Conservation (phyloP, 352 stramenopile genomes). For the Pythium aristosporum region DNA sequence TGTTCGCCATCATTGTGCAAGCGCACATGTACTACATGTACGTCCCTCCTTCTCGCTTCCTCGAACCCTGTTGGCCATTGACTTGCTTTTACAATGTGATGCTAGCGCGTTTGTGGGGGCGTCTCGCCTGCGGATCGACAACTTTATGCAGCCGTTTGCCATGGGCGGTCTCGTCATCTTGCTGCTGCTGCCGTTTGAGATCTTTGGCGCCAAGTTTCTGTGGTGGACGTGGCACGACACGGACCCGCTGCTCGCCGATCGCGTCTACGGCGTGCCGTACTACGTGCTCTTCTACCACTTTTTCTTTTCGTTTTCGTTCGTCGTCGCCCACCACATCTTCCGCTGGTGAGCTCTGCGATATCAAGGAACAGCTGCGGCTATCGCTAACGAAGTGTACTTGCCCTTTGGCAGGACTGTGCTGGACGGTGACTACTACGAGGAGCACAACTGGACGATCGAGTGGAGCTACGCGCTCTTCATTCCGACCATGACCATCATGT, state of each 20-base stretch:
- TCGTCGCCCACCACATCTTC: slow-evolving; percentile 53
- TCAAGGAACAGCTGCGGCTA: not conserved
- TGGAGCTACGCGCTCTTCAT: slow-evolving; percentile 65
- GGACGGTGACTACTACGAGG: slow-evolving; percentile 59
- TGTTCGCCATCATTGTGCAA: slow-evolving; percentile 67
- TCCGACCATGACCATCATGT: slow-evolving; percentile 45
- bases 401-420: slow-evolving; percentile 42
- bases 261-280: slow-evolving; percentile 63
- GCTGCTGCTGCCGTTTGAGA: slow-evolving; percentile 67
- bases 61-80: not conserved
- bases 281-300: slow-evolving; percentile 70
- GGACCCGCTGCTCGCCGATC: slow-evolving; percentile 57
- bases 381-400: not conserved
- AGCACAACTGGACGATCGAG: slow-evolving; percentile 57
- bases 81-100: not conserved
- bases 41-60: not conserved
- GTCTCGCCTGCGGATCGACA: slow-evolving; percentile 66
- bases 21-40: slow-evolving; percentile 83
- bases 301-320: slow-evolving; percentile 57
- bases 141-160: slow-evolving; percentile 67
- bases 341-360: slow-evolving; percentile 35
- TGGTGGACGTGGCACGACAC: slow-evolving; percentile 88
- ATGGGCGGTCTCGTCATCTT: slow-evolving; percentile 59
- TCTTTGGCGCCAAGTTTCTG: slow-evolving; percentile 77
- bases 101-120: slow-evolving; percentile 69